Percentiles rank a stretch among this genome's conserved stretches.
Conservation (phyloP, 805 yeast genomes). For the Hemisphaericaspora nanyangensis region DNA sequence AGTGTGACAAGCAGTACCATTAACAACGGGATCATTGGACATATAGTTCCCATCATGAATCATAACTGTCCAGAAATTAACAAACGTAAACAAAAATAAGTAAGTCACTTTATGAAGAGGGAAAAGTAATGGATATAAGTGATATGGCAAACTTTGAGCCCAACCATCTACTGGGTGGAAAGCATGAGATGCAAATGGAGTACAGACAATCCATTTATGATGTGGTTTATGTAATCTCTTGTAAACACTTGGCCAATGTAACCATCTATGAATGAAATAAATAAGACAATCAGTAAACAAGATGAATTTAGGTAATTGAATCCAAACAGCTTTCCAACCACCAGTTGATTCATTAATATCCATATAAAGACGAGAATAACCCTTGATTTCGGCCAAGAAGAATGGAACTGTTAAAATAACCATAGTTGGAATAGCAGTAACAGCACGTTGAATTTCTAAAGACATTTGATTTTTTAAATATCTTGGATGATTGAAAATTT, state of each 20-base stretch:
- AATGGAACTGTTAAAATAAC: conserved; percentile 84
- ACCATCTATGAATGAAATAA: conserved; percentile 85
- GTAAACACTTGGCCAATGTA: conserved; percentile 91
- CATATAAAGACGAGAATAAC: conserved; percentile 77
- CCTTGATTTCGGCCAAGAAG: conserved; percentile 79
- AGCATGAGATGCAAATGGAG: conserved; percentile 97
- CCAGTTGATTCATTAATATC: conserved; percentile 59
- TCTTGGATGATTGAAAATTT: conserved; percentile 92
- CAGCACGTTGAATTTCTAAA: conserved; percentile 76
- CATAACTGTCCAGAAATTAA: conserved; percentile 97
- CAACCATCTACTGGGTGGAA: conserved; percentile 98
- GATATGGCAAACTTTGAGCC: conserved; percentile 90
- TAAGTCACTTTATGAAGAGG: conserved; percentile 89
- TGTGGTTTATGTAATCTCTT: conserved; percentile 91
- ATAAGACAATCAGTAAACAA: conserved; percentile 94
- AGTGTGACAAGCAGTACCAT: conserved; percentile 98
- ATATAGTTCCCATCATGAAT: conserved; percentile 97
- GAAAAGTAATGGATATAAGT: conserved; percentile 84
- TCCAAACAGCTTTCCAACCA: conserved; percentile 58
- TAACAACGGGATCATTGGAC: conserved; percentile 88
- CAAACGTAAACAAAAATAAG: conserved; percentile 78
- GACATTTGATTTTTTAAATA: conserved; percentile 90
- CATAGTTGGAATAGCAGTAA: conserved; percentile 85
- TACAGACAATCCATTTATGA: conserved; percentile 98
- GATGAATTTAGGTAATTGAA: conserved; percentile 75